Base-by-base conservation (phyloP, 2,329 filamentous ascomycete genomes). In the Exophiala aquamarina region DNA sequence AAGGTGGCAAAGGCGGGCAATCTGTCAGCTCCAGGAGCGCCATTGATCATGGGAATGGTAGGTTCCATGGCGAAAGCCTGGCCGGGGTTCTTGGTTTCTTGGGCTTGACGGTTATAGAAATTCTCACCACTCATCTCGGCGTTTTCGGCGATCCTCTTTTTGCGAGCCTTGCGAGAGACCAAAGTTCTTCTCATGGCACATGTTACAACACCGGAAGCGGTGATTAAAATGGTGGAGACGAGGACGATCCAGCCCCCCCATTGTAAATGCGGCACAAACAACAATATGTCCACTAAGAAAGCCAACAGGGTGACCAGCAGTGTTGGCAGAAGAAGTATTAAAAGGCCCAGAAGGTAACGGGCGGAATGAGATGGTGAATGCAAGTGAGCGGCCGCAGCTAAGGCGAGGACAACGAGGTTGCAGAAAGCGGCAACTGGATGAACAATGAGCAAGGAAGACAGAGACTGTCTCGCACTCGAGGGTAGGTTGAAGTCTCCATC, bases 41-140 rank as follows among this genome's bases (percentile, higher is more conserved):
- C 77, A 61, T 78, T 78, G 17, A 82, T 66, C 36, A 79, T 69
- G 7, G 82, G 78, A 43, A 83, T 69, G 15, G 81, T 81, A 6
- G 83, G 79, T 53, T 75, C 74, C 46, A 80, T 63, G 3, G 76
- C 73, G 23, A 77, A 76, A 19, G 77, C 19, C 35, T 59, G 61
- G 33, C 63, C 49, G 38, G 61, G 55, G 14, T 63, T 55, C 23
- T 66, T 60, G 21, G 64, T 59, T 15, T 59, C 57, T 49, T 59
- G 48, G 9, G 66, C 66, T 59, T 78, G 70, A 49, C 84, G 78
- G 61, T 84, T 86, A 69, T 94, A 96, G 66, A 86, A 96, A 63
- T 91, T 93, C 61, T 93, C 84, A 20, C 92, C 92, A 65, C 88
- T 97, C 91, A 97, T 97, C 65, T 97, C 91, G 6, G 91, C 89